Percentiles rank a stretch among this genome's conserved stretches.
phyloP scores from a whole-genome alignment of 176 grass and related monocot species.

The Tillandsia leiboldiana region DNA sequence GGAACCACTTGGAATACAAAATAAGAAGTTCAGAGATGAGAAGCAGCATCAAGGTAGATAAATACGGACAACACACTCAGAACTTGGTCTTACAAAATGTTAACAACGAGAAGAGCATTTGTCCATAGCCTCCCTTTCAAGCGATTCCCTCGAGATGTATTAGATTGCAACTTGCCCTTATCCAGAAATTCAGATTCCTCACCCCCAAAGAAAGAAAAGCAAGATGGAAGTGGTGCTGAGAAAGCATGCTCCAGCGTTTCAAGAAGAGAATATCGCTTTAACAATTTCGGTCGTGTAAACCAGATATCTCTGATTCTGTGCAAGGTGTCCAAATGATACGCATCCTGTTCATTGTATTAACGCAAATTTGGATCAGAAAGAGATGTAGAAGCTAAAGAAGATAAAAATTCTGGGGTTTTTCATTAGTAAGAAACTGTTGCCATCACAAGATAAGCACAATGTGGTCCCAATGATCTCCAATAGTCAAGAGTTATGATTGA shows the following conservation, averaged over 20 bases:
- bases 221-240: conserved; percentile 15
- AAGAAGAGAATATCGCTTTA: conserved; percentile 14
- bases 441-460: too few species aligned
- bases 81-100: conserved; percentile 46
- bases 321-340: conserved; percentile 22
- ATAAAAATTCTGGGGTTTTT: not conserved
- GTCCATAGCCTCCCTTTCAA: conserved; percentile 71
- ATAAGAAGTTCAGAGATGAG: not conserved
- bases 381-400: not conserved
- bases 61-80: not conserved
- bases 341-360: conserved; percentile 18
- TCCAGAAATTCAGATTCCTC: conserved; percentile 28
- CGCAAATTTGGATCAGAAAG: not conserved
- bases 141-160: conserved; percentile 24
- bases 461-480: too few species aligned
- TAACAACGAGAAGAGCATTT: conserved; percentile 59
- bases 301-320: conserved; percentile 31
- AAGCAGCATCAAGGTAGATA: not conserved
- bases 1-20: too few species aligned
- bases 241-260: conserved; percentile 23
- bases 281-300: conserved; percentile 14
- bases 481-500: too few species aligned
- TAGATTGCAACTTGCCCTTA: conserved; percentile 22
- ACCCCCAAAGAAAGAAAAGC: conserved; percentile 40
- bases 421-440: not conserved